A percentile compares a stretch with the other conserved stretches of the same genome.
phyloP scores from a whole-genome alignment of 2,329 filamentous ascomycete species.

The Chrysosporium keratinophilum region DNA sequence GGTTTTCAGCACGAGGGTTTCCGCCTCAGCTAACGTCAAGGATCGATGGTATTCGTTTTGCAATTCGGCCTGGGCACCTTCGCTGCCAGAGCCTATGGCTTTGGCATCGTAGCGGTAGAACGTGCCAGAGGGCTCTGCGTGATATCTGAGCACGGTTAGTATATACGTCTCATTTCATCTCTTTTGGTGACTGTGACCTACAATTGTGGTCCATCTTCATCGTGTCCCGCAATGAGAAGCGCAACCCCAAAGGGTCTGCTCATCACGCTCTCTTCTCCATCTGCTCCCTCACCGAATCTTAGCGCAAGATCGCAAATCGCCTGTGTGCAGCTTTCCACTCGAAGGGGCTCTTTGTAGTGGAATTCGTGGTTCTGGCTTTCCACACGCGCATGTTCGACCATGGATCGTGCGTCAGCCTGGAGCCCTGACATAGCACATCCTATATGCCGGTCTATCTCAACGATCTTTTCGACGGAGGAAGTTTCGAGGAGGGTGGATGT shows the following conservation, averaged over 20 bases:
- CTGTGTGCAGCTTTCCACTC: conserved; percentile 96
- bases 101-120: conserved; percentile 99
- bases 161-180: not conserved
- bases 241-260: conserved; percentile 93
- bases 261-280: conserved; percentile 98
- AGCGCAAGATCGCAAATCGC: conserved; percentile 95
- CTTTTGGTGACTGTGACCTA: conserved; percentile 31
- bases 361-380: conserved; percentile 96
- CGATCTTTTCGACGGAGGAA: conserved; percentile 97
- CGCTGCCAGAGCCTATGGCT: conserved; percentile 92
- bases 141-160: conserved; percentile 51
- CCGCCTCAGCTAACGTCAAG: conserved; percentile 80
- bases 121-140: conserved; percentile 93
- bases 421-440: conserved; percentile 97
- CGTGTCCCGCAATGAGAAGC: conserved; percentile 88
- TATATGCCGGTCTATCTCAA: conserved; percentile 98
- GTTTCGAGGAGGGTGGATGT: conserved; percentile 96
- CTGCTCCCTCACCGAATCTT: conserved; percentile 92
- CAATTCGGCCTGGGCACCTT: conserved; percentile 93
- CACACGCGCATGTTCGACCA: conserved; percentile 96
- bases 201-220: conserved; percentile 92
- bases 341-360: conserved; percentile 91
- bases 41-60: conserved; percentile 99
- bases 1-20: conserved; percentile 92
- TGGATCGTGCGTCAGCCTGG: conserved; percentile 92